Conservation (phyloP, 2,329 filamentous ascomycete genomes). For the Cordyceps militaris region DNA sequence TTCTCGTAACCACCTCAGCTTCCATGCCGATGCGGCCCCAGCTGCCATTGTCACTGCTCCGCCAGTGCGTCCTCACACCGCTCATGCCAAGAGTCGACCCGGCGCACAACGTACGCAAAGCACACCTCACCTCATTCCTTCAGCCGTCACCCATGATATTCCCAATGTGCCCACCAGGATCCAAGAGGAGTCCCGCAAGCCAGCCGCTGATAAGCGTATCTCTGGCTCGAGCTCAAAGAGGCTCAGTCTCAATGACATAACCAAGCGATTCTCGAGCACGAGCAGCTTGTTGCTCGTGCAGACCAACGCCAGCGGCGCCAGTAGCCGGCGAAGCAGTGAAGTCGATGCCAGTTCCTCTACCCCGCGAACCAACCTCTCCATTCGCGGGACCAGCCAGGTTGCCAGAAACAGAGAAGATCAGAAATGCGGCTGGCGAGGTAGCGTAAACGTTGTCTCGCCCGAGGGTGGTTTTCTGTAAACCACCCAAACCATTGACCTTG, state of each 20-base stretch:
- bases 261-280: slow-evolving; percentile 53
- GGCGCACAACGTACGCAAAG: slow-evolving; percentile 39
- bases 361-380: slow-evolving; percentile 34
- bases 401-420: slow-evolving; percentile 29
- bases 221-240: slow-evolving; percentile 50
- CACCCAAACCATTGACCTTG: background rate
- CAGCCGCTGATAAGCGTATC: slow-evolving; percentile 39
- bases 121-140: slow-evolving; percentile 38
- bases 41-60: slow-evolving; percentile 18
- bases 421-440: slow-evolving; percentile 50
- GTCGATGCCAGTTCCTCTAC: slow-evolving; percentile 33
- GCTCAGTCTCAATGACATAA: slow-evolving; percentile 55
- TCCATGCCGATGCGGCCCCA: slow-evolving; percentile 21
- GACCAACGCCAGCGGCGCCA: slow-evolving; percentile 44
- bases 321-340: slow-evolving; percentile 42
- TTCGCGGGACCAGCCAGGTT: slow-evolving; percentile 28
- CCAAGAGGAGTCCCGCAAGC: slow-evolving; percentile 28
- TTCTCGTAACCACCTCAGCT: slow-evolving; percentile 27
- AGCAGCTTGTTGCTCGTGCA: slow-evolving; percentile 54
- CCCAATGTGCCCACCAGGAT: slow-evolving; percentile 20
- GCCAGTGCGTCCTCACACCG: slow-evolving; percentile 44
- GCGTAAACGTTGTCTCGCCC: slow-evolving; percentile 44
- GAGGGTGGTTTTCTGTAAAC: slow-evolving; percentile 50
- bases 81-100: slow-evolving; percentile 43
- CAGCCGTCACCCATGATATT: slow-evolving; percentile 20